These are phyloP conservation scores for Coemansia guatemalensis DNA, from an alignment of 192 early-diverging fungal species.

Conservation along the genomic window DNA sequence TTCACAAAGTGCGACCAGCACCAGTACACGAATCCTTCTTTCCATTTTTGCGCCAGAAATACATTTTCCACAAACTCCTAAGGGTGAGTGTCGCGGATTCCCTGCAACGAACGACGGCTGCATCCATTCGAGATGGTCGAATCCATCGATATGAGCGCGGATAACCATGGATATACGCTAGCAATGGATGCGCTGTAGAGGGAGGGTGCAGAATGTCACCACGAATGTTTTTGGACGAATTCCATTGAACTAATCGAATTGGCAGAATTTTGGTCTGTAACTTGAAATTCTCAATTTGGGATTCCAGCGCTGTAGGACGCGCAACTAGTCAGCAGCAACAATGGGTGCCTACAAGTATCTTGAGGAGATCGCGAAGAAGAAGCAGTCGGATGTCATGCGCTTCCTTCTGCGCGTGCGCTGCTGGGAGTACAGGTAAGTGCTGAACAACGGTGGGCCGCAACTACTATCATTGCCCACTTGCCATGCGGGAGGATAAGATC, in stretches of 20 bases:
- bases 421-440: conserved; percentile 89
- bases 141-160: conserved; percentile 1
- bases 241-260: neutral
- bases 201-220: neutral
- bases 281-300: conserved; percentile 2
- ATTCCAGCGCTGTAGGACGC: conserved; percentile 28
- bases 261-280: neutral
- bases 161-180: neutral
- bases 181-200: neutral
- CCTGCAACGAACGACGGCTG: conserved; percentile 1
- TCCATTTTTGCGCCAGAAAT: conserved; percentile 36
- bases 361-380: conserved; percentile 98
- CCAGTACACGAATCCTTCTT: conserved; percentile 23
- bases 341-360: conserved; percentile 88
- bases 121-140: conserved; percentile 5
- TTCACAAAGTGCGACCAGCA: neutral
- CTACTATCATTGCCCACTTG: neutral
- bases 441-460: neutral
- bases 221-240: neutral
- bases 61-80: conserved; percentile 15
- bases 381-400: conserved; percentile 99
- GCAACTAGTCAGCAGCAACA: conserved; percentile 28
- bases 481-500: conserved; percentile 16
- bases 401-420: conserved; percentile 97
- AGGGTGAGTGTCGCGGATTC: conserved; percentile 14